Evolutionary conservation across 2,329 filamentous ascomycete genomes (phyloP).

Genomic region (Nemania diffusa): DNA sequence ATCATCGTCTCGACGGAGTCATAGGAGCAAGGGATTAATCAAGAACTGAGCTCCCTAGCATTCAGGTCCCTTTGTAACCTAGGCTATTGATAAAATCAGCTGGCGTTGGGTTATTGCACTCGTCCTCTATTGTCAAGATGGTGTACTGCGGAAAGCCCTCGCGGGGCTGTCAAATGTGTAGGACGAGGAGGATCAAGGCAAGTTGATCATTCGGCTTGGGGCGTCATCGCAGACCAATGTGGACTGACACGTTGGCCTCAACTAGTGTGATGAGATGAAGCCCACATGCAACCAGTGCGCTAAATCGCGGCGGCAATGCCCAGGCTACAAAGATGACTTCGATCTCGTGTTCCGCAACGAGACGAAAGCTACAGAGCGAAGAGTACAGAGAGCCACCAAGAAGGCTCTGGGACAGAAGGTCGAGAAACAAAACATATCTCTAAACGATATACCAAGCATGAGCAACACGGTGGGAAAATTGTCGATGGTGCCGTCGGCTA

Average conservation of each 20-base stretch:
- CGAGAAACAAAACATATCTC: conserved; percentile 42
- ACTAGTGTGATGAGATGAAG: conserved; percentile 73
- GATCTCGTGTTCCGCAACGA: conserved; percentile 79
- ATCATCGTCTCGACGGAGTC: not conserved
- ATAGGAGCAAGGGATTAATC: not conserved
- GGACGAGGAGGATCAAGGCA: conserved; percentile 79
- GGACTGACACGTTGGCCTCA: conserved; percentile 33
- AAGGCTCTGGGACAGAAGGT: conserved; percentile 56
- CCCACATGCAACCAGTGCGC: conserved; percentile 73
- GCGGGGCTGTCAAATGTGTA: conserved; percentile 78
- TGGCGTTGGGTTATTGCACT: not conserved
- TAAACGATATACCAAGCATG: conserved; percentile 28
- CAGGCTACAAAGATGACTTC: conserved; percentile 76
- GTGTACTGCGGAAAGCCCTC: conserved; percentile 75
- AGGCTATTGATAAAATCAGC: not conserved
- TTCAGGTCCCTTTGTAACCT: not conserved
- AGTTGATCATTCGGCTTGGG: conserved; percentile 36
- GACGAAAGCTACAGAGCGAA: conserved; percentile 72
- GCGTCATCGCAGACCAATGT: not conserved
- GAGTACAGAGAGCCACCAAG: conserved; percentile 66
- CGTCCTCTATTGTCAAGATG: conserved; percentile 55
- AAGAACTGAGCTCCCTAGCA: not conserved
- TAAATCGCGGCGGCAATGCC: conserved; percentile 71
- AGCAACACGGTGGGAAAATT: conserved; percentile 40
- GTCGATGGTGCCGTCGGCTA: conserved; percentile 52